Evolutionary conservation across 805 yeast species (phyloP), one percentile per base, ranked within the genome.

Genomic region (Pichia membranifaciens): DNA sequence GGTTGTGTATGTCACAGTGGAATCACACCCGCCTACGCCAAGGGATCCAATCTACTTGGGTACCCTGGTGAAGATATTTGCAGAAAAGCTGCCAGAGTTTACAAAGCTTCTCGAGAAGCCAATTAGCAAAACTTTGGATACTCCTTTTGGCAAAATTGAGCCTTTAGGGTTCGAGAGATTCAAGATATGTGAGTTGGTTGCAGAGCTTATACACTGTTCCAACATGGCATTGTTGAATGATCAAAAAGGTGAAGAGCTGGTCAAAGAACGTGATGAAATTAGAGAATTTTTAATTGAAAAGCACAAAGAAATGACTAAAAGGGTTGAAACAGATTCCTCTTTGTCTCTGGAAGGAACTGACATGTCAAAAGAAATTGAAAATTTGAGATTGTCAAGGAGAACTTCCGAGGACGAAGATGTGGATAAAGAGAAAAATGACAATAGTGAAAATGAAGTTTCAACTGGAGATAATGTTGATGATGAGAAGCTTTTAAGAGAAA

Each of bases 121-220:
- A 46, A 58, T 60, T 38, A 66, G 64, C 41, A 67, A 67, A 50
- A 65, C 65, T 20, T 60, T 79, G 69, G 70, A 69, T 44, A 85
- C 87, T 31, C 84, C 89, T 34, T 74, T 84, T 54, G 87, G 88
- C 17, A 65, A 66, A 25, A 75, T 77, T 55, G 82, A 80, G 57
- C 89, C 93, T 1, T 68, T 93, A 20, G 99, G 99, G 0, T 87
- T 91, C 63, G 95, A 90, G 57, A 75, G 90, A 53, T 90, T 93
- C 67, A 87, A 89, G 60, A 78, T 93, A 21, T 82, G 96, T 51
- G 99, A 93, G 66, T 70, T 93, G 44, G 79, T 93, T 42, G 99
- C 99, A 0, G 99, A 93, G 60, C 72, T 93, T 36, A 73, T 93
- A 48, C 99, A 93, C 66, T 93, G 99, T 61, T 88, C 96, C n/a